Percentiles rank a stretch among this genome's conserved stretches.
phyloP scores from a whole-genome alignment of 2,329 filamentous ascomycete genomes.

The Fusarium xyrophilum region DNA sequence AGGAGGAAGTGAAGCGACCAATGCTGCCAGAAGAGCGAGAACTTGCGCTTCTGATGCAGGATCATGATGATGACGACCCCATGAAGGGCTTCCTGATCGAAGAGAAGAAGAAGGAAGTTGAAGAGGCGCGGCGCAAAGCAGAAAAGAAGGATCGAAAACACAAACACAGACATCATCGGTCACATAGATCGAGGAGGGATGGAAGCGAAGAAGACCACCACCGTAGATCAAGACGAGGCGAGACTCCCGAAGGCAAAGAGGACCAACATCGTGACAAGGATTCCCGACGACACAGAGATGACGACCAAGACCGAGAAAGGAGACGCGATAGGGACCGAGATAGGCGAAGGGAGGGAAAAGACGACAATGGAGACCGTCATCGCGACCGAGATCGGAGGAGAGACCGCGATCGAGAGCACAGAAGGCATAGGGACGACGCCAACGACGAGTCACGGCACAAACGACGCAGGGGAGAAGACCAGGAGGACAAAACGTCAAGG shows the following conservation, averaged over 20 bases:
- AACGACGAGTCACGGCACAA: slow-evolving; percentile 40
- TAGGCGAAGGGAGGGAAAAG: slow-evolving; percentile 25
- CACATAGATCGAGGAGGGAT: slow-evolving; percentile 51
- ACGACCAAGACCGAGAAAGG: slow-evolving; percentile 41
- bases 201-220: slow-evolving; percentile 44
- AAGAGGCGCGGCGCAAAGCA: slow-evolving; percentile 65
- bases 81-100: slow-evolving; percentile 93
- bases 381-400: slow-evolving; percentile 37
- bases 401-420: slow-evolving; percentile 37
- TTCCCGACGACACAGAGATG: slow-evolving; percentile 41
- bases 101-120: slow-evolving; percentile 89
- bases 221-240: slow-evolving; percentile 49
- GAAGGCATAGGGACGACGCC: slow-evolving; percentile 41
- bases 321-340: slow-evolving; percentile 35
- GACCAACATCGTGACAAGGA: slow-evolving; percentile 43
- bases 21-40: slow-evolving; percentile 83
- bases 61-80: slow-evolving; percentile 94
- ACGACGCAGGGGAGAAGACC: slow-evolving; percentile 41
- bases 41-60: slow-evolving; percentile 73
- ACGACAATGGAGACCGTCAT: slow-evolving; percentile 37
- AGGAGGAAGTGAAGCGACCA: slow-evolving; percentile 61
- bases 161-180: slow-evolving; percentile 56
- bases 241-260: slow-evolving; percentile 42
- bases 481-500: slow-evolving; percentile 34
- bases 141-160: slow-evolving; percentile 58